Percentiles rank a stretch among this genome's conserved stretches.
phyloP scores from a whole-genome alignment of 805 yeast genomes.

The Kluyveromyces starmeri region DNA sequence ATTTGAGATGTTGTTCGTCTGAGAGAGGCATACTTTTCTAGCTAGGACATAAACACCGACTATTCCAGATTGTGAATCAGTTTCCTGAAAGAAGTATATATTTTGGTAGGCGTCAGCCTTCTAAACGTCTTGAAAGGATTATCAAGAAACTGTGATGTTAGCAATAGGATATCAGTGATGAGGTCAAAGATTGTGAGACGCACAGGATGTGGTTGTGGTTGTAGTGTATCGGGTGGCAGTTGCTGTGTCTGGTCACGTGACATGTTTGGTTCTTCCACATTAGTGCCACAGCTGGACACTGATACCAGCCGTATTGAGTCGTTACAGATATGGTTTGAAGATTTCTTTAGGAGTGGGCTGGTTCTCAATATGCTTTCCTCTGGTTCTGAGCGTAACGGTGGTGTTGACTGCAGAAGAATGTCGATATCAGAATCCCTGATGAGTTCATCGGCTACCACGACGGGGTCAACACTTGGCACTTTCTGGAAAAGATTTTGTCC shows the following conservation, averaged over 20 bases:
- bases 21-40: no score
- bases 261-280: not conserved
- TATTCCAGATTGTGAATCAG: not conserved
- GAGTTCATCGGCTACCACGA: no score
- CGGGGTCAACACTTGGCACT: no score
- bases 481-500: no score
- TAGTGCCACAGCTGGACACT: not conserved
- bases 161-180: not conserved
- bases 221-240: no score
- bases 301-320: constrained; percentile 1
- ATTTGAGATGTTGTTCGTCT: no score
- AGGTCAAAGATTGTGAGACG: no score
- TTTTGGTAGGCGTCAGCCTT: not conserved
- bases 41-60: no score
- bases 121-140: constrained; percentile 6
- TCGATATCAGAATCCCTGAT: not conserved
- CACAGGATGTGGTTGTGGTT: no score
- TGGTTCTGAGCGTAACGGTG: not conserved
- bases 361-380: no score
- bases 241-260: not conserved
- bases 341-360: constrained; percentile 3
- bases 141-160: not conserved
- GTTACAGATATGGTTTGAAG: not conserved
- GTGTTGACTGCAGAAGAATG: constrained; percentile 5
- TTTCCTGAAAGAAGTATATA: not conserved